phyloP scores from a whole-genome alignment of 495 filamentous ascomycete species.

The Cercophora scortea region DNA sequence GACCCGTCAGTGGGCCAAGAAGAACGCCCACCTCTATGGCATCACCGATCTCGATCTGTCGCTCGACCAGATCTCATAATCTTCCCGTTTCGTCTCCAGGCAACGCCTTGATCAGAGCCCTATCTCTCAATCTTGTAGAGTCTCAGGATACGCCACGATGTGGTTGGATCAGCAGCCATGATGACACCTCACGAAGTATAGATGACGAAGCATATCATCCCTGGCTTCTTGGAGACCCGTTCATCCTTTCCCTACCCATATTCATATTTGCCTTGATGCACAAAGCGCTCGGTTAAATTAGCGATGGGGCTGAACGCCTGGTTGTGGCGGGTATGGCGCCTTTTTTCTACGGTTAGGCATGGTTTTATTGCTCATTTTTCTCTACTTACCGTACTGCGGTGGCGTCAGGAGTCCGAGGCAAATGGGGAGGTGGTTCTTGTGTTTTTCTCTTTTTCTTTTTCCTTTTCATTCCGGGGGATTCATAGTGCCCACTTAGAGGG shows the following conservation, averaged over 20 bases:
- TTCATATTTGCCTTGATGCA: conserved; percentile 6
- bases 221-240: conserved; percentile 7
- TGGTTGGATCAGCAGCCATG: conserved; percentile 22
- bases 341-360: conserved; percentile 1
- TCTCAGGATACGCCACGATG: conserved; percentile 20
- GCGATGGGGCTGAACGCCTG: background rate
- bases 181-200: conserved; percentile 18
- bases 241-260: conserved; percentile 5
- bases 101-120: conserved; percentile 1
- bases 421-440: conserved; percentile 5
- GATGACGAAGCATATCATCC: conserved; percentile 13
- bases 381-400: conserved; percentile 15
- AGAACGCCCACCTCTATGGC: conserved; percentile 43
- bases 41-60: conserved; percentile 31
- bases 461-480: too few species aligned
- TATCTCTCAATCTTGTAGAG: conserved; percentile 9
- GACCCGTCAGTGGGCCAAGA: conserved; percentile 89
- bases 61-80: conserved; percentile 33
- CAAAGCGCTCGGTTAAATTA: background rate
- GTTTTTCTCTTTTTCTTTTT: background rate
- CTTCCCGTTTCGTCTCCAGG: background rate
- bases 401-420: conserved; percentile 19
- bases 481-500: conserved; percentile 1
- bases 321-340: background rate
- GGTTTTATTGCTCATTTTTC: conserved; percentile 10